phyloP scores from a whole-genome alignment of 345 rosid genomes.

The Acer yangbiense region DNA sequence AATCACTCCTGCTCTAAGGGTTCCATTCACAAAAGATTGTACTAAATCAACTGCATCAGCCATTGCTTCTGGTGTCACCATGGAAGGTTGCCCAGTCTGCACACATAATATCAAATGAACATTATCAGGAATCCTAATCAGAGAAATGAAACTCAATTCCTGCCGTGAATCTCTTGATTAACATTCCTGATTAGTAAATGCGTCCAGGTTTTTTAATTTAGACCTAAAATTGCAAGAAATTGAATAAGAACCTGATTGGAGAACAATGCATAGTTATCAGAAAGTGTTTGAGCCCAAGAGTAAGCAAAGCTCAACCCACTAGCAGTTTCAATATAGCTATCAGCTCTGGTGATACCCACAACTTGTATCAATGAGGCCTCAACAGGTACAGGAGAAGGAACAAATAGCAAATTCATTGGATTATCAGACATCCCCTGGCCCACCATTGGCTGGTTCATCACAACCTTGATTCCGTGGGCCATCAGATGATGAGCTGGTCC shows the following conservation, averaged over 20 bases:
- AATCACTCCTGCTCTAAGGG: slow-evolving; percentile 50
- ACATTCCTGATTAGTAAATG: no score
- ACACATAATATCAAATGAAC: neutral
- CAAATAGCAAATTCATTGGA: slow-evolving; percentile 63
- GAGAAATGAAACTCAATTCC: no score
- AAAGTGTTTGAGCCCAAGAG: slow-evolving; percentile 40
- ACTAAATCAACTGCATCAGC: slow-evolving; percentile 36
- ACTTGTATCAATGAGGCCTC: slow-evolving; percentile 64
- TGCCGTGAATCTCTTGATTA: no score
- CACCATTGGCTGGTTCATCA: slow-evolving; percentile 64
- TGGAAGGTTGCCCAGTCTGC: slow-evolving; percentile 28
- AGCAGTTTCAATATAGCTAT: slow-evolving; percentile 57
- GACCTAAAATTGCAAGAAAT: neutral
- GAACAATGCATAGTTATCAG: slow-evolving; percentile 31
- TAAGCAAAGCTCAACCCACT: slow-evolving; percentile 56
- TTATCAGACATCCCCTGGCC: slow-evolving; percentile 88
- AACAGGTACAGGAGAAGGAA: slow-evolving; percentile 67
- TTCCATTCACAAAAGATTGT: slow-evolving; percentile 37
- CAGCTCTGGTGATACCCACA: slow-evolving; percentile 60
- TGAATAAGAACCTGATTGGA: slow-evolving; percentile 44
- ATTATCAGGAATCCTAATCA: no score
- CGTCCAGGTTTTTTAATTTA: no score
- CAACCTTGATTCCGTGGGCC: slow-evolving; percentile 44
- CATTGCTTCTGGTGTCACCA: slow-evolving; percentile 30
- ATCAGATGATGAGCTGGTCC: slow-evolving; percentile 63